Evolutionary conservation across 495 filamentous ascomycete genomes (phyloP).

Genomic region (Annulohypoxylon stygium): DNA sequence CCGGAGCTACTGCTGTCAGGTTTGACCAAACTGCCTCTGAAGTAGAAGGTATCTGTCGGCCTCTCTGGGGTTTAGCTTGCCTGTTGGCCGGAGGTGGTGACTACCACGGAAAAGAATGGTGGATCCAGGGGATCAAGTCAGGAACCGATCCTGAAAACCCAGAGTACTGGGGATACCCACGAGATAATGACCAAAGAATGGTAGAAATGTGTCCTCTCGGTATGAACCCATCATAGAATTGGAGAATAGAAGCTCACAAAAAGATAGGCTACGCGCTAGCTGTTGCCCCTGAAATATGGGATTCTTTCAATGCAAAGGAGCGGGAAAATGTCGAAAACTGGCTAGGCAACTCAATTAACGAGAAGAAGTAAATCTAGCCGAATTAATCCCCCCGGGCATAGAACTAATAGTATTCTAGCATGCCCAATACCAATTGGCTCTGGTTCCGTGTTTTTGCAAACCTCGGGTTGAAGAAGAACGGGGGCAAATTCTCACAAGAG

Average conservation of each 20-base stretch:
- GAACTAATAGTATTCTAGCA: conserved; percentile 51
- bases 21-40: conserved; percentile 83
- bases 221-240: conserved; percentile 26
- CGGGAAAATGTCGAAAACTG: conserved; percentile 73
- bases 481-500: conserved; percentile 72
- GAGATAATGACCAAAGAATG: conserved; percentile 84
- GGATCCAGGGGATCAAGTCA: conserved; percentile 74
- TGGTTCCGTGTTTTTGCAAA: conserved; percentile 90
- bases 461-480: conserved; percentile 77
- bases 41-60: conserved; percentile 80
- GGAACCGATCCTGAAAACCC: conserved; percentile 74
- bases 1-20: conserved; percentile 74
- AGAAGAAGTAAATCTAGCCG: conserved; percentile 65
- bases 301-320: conserved; percentile 69
- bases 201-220: conserved; percentile 83
- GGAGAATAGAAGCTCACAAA: conserved; percentile 4
- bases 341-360: conserved; percentile 79
- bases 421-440: conserved; percentile 74
- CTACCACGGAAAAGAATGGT: conserved; percentile 72
- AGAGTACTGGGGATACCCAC: conserved; percentile 80
- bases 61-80: conserved; percentile 79
- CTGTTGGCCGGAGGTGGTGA: conserved; percentile 73
- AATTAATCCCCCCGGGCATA: not conserved
- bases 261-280: conserved; percentile 67
- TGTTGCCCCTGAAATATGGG: conserved; percentile 76